A percentile compares a stretch with the other conserved stretches of the same genome.
These are phyloP conservation scores for Cercophora newfieldiana DNA, from an alignment of 495 filamentous ascomycete genomes.

Conservation along the genomic window DNA sequence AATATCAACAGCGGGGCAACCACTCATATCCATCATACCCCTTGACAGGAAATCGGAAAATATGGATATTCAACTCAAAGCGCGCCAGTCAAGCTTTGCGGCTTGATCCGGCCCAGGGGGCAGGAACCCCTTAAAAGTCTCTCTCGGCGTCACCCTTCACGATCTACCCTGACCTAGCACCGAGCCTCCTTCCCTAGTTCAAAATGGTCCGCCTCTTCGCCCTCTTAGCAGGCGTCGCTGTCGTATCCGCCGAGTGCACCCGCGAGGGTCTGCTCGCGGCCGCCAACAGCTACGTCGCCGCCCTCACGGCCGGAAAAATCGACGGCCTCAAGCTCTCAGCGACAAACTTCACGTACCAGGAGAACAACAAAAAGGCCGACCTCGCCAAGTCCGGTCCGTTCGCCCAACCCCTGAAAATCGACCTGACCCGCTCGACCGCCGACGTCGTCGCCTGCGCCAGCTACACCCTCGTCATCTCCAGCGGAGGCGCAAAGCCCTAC, in stretches of 20 bases:
- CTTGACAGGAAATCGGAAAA: background rate
- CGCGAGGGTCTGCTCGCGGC: constrained; percentile 17
- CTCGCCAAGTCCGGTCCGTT: constrained; percentile 34
- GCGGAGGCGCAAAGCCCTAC: constrained; percentile 36
- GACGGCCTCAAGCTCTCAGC: constrained; percentile 19
- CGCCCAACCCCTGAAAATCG: constrained; percentile 37
- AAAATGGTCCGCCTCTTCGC: background rate
- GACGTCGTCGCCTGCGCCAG: constrained; percentile 44
- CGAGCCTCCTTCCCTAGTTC: no score
- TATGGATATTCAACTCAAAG: background rate
- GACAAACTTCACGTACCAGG: constrained; percentile 19
- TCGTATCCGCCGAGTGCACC: constrained; percentile 16
- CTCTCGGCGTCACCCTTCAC: background rate
- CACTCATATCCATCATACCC: background rate
- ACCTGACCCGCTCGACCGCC: constrained; percentile 37
- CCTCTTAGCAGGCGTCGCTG: background rate
- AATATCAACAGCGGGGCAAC: background rate
- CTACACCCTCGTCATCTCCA: constrained; percentile 41
- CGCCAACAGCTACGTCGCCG: constrained; percentile 13
- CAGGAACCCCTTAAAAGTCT: background rate
- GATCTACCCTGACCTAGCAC: no score
- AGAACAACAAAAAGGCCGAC: constrained; percentile 32
- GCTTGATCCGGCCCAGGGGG: background rate
- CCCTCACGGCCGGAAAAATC: constrained; percentile 4
- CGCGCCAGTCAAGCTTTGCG: background rate